phyloP scores from a whole-genome alignment of 1,284 basidiomycete genomes.

The Cerrena zonata region DNA sequence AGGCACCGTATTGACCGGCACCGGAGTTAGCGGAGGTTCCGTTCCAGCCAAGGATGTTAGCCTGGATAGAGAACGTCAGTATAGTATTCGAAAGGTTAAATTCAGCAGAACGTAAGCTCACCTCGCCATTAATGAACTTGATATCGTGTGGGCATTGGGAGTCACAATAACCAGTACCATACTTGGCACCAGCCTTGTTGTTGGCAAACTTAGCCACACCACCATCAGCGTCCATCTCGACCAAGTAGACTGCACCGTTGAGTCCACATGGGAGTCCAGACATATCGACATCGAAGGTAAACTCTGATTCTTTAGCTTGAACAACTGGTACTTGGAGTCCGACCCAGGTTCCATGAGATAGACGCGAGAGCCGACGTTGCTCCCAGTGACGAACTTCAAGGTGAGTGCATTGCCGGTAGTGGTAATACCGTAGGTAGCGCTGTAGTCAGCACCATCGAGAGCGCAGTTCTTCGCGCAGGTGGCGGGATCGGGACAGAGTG shows the following conservation, averaged over 20 bases:
- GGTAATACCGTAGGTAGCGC: conserved; percentile 34
- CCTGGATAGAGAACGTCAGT: conserved; percentile 21
- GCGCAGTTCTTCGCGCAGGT: conserved; percentile 37
- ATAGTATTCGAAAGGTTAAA: conserved; percentile 3
- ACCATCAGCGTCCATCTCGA: conserved; percentile 49
- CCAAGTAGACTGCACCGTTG: conserved; percentile 36
- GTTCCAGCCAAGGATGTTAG: conserved; percentile 32
- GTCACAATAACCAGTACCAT: conserved; percentile 31
- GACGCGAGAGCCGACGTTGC: conserved; percentile 37
- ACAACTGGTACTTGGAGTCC: conserved; percentile 42
- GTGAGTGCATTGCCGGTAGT: conserved; percentile 31
- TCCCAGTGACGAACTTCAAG: conserved; percentile 33
- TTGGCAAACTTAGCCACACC: conserved; percentile 41
- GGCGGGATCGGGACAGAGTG: conserved; percentile 41
- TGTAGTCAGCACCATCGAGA: conserved; percentile 34
- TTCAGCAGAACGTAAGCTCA: no score
- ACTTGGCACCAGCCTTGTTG: conserved; percentile 52
- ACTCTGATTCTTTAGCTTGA: conserved; percentile 49
- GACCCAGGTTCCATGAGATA: conserved; percentile 35
- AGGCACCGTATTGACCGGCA: conserved; percentile 41
- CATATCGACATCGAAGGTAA: conserved; percentile 52
- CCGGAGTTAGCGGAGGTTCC: conserved; percentile 30
- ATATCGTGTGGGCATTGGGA: conserved; percentile 31
- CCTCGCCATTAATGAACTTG: conserved; percentile 40
- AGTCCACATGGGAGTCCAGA: conserved; percentile 36